Conservation (phyloP, 176 grass and related monocot genomes). For the Luzula sylvatica region DNA sequence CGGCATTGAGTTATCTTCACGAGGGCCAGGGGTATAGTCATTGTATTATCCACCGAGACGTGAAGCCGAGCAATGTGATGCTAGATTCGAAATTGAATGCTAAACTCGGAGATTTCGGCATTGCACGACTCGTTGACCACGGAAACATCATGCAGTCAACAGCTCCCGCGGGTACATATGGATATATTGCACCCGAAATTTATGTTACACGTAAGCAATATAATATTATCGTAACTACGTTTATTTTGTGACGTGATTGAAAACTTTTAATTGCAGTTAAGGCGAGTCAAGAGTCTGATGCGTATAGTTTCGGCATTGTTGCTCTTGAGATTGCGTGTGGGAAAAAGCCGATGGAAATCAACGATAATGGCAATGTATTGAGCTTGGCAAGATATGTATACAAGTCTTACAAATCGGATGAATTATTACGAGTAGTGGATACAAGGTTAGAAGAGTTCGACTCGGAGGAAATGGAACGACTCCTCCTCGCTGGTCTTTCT, state of each 20-base stretch:
- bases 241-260: no score
- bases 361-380: conserved; percentile 2
- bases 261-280: conserved; percentile 33
- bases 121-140: conserved; percentile 24
- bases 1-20: conserved; percentile 18
- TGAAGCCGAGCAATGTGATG: conserved; percentile 23
- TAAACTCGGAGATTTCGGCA: conserved; percentile 27
- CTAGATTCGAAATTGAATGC: conserved; percentile 17
- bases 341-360: conserved; percentile 34
- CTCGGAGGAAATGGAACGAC: conserved; percentile 33
- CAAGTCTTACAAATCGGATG: conserved; percentile 28
- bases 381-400: conserved; percentile 45
- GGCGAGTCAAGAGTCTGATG: conserved; percentile 55
- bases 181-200: conserved; percentile 21
- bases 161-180: conserved; percentile 8
- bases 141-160: conserved; percentile 10
- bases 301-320: conserved; percentile 79
- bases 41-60: conserved; percentile 19
- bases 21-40: conserved; percentile 14
- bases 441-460: conserved; percentile 34
- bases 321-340: conserved; percentile 70
- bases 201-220: conserved; percentile 1
- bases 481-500: conserved; percentile 54
- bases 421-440: conserved; percentile 51
- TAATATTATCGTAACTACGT: no score